These are phyloP conservation scores for Ogataea degrootiae DNA, from an alignment of 805 yeast genomes.

Conservation along the genomic window DNA sequence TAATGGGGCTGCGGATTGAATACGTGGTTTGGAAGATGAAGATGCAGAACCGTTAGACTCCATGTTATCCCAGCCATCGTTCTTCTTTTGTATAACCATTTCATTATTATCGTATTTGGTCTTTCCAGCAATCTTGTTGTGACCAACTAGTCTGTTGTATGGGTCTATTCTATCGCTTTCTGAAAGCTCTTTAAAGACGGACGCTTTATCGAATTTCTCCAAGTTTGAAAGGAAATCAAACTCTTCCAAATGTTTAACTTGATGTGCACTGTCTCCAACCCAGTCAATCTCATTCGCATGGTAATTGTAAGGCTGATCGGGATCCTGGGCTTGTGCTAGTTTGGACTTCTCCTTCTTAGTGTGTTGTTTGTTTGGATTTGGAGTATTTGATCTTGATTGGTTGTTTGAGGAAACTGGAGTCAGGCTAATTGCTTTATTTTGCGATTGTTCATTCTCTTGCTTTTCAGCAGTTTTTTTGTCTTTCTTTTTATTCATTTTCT, in stretches of 20 bases:
- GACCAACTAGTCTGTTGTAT: slow-evolving; percentile 64
- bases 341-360: slow-evolving; percentile 14
- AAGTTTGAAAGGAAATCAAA: slow-evolving; percentile 84
- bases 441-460: neutral
- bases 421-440: neutral
- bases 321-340: slow-evolving; percentile 7
- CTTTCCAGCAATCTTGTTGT: slow-evolving; percentile 49
- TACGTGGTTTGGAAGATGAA: neutral
- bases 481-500: neutral
- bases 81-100: slow-evolving; percentile 55
- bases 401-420: neutral
- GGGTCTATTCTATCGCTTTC: slow-evolving; percentile 58
- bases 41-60: neutral
- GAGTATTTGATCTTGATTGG: slow-evolving; percentile 7
- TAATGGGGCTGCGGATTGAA: neutral
- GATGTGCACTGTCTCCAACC: slow-evolving; percentile 43
- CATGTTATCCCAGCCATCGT: slow-evolving; percentile 52
- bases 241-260: slow-evolving; percentile 50
- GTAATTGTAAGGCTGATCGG: slow-evolving; percentile 18
- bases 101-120: slow-evolving; percentile 65
- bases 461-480: neutral
- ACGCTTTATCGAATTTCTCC: slow-evolving; percentile 73
- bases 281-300: slow-evolving; percentile 36
- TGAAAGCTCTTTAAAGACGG: slow-evolving; percentile 74
- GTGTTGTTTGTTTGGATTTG: slow-evolving; percentile 11